Conservation (phyloP, 1,139 yeast species). For the Yarrowia galli region DNA sequence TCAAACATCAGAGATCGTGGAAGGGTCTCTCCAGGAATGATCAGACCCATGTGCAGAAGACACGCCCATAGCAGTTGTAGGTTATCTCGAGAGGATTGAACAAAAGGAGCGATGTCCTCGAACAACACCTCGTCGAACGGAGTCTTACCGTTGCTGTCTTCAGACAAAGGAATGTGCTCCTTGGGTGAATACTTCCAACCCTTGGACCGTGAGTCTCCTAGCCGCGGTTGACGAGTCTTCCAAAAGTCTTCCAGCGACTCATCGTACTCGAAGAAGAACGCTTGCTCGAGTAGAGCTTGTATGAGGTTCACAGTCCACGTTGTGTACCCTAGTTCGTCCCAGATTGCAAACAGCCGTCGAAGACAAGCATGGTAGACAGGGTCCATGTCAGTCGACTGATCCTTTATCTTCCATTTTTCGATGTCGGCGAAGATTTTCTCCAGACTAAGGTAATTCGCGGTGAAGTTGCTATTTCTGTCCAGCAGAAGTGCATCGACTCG, state of each 20-base stretch:
- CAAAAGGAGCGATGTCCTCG: slow-evolving; percentile 18
- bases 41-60: slow-evolving; percentile 1
- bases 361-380: slow-evolving; percentile 14
- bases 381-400: neutral
- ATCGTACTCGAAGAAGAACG: slow-evolving; percentile 10
- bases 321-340: slow-evolving; percentile 12
- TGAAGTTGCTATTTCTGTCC: slow-evolving; percentile 6
- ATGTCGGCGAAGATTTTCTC: slow-evolving; percentile 7
- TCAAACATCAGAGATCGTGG: slow-evolving; percentile 16
- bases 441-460: neutral
- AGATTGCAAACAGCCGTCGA: neutral
- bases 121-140: slow-evolving; percentile 28
- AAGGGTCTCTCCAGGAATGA: neutral
- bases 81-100: neutral
- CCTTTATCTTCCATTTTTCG: neutral
- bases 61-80: slow-evolving; percentile 12
- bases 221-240: slow-evolving; percentile 18
- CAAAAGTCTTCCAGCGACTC: slow-evolving; percentile 18
- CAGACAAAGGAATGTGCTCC: neutral
- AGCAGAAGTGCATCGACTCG: slow-evolving; percentile 1
- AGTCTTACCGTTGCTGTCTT: neutral
- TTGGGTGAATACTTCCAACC: slow-evolving; percentile 35
- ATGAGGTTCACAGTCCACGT: slow-evolving; percentile 12
- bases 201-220: slow-evolving; percentile 2
- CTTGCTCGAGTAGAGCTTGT: slow-evolving; percentile 13